Evolutionary conservation across 176 grass and related monocot species (phyloP).

Genomic region (Musa beccarii): DNA sequence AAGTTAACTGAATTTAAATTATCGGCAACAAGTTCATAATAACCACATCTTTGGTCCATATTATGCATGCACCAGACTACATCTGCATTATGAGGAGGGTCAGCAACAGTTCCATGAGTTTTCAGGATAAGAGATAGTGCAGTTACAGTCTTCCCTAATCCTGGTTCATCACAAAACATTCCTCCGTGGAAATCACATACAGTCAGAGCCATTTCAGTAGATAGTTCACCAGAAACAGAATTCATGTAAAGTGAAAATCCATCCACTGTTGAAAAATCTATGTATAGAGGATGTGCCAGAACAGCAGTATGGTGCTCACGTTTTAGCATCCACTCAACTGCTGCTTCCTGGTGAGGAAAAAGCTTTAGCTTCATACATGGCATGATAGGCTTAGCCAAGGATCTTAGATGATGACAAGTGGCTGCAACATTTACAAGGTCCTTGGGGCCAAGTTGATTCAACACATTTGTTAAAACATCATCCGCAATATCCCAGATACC

Average conservation of each 20-base stretch:
- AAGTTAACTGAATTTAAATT: slow-evolving; percentile 27
- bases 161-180: slow-evolving; percentile 99
- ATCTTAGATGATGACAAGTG: slow-evolving; percentile 70
- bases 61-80: slow-evolving; percentile 72
- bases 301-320: slow-evolving; percentile 38
- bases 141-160: slow-evolving; percentile 91
- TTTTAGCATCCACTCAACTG: slow-evolving; percentile 84
- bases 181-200: slow-evolving; percentile 74
- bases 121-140: slow-evolving; percentile 93
- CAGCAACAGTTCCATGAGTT: slow-evolving; percentile 67
- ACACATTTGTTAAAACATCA: slow-evolving; percentile 56
- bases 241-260: slow-evolving; percentile 73
- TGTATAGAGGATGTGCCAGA: slow-evolving; percentile 62
- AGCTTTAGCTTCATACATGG: slow-evolving; percentile 95
- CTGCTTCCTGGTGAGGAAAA: slow-evolving; percentile 88
- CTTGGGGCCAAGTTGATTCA: slow-evolving; percentile 49
- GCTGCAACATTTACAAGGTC: slow-evolving; percentile 63
- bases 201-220: slow-evolving; percentile 35
- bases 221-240: slow-evolving; percentile 64
- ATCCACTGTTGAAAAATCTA: slow-evolving; percentile 68
- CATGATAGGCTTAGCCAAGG: slow-evolving; percentile 63
- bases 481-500: slow-evolving; percentile 79
- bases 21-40: slow-evolving; percentile 60
- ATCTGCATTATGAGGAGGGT: slow-evolving; percentile 61
- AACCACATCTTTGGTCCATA: slow-evolving; percentile 69